Conservation (phyloP, 179 eudicot genomes). For the Beta macrorhiza region DNA sequence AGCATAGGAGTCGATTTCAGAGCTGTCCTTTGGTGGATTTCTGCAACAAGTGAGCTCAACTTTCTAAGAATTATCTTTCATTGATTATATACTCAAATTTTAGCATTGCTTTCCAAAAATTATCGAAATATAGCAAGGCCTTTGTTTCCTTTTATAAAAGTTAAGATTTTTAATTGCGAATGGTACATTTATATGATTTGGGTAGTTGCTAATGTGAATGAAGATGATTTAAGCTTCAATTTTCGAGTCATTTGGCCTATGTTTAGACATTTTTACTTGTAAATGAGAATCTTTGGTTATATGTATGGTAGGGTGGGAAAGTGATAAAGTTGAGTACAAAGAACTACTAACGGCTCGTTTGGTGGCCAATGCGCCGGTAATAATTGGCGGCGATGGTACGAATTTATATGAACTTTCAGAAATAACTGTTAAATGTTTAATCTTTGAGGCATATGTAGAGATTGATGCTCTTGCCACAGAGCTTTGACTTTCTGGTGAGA, state of each 20-base stretch:
- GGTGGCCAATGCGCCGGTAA: no score
- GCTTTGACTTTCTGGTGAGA: background rate
- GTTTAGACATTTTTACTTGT: background rate
- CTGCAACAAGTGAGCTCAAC: background rate
- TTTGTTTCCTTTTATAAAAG: background rate
- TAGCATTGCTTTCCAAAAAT: background rate
- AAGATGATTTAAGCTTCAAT: conserved; percentile 5
- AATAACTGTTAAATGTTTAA: background rate
- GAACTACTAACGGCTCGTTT: no score
- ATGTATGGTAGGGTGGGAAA: background rate
- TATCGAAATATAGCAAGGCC: no score
- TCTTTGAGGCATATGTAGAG: background rate
- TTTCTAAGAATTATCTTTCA: background rate
- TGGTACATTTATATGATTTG: conserved; percentile 3
- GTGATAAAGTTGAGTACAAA: background rate
- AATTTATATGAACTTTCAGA: background rate
- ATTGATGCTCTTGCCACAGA: background rate
- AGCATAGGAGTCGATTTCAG: background rate
- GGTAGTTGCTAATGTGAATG: conserved; percentile 15
- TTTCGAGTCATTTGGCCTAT: background rate
- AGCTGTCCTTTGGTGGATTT: background rate
- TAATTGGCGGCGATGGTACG: no score
- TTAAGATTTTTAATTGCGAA: conserved; percentile 2
- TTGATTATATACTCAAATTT: background rate
- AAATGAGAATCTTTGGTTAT: background rate